Evolutionary conservation across 768 basidiomycete species (phyloP), one percentile per base, ranked within the genome.

Genomic region (Rhodocollybia butyracea): DNA sequence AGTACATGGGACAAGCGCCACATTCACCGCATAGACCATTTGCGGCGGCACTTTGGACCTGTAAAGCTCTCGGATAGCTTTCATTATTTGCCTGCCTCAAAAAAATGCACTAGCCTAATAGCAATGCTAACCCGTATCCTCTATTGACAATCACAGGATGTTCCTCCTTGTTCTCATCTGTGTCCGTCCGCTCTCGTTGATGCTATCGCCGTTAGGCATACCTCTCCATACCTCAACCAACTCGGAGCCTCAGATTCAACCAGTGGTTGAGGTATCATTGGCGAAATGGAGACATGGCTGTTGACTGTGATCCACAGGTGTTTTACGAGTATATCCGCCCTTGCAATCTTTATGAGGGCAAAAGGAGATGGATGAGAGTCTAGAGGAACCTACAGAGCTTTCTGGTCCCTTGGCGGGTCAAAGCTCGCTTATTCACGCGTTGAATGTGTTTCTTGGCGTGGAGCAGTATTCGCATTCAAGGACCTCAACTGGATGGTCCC

Each of bases 391-490:
- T 27, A 64, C 64, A 15, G 73, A 78, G 62, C 74, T 80, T 32
- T 77, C 77, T 17, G 84, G 84, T 6, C 82, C 84, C 1, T 79
- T 76, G 56, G 84, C 84, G 0, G 84, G 82, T 4, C 84, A 86
- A 67, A 82, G 80, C 64, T 73, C 79, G n/a, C 66, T 86, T 56
- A 75, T 85, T 21, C 80, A 82, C 60, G 73, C 79, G 7, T 66
- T 82, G 45, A 81, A 82, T 65, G 62, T 77, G 55, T 82, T 82
- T 70, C 70, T 82, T 34, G 78, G 79, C 42, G 68, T 81, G n/a
- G 75, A 79, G 63, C 64, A 65, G 62, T 62, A 63, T 29, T 21
- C 39, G 5, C 50, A 39, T 29, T 26, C 36, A 15, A 27, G 13
- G 26, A 24, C 31, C 17, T 40, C 22, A 42, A 10, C 68, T 22